phyloP scores from a whole-genome alignment of 441 rosid genomes.

The Gossypium aridum region DNA sequence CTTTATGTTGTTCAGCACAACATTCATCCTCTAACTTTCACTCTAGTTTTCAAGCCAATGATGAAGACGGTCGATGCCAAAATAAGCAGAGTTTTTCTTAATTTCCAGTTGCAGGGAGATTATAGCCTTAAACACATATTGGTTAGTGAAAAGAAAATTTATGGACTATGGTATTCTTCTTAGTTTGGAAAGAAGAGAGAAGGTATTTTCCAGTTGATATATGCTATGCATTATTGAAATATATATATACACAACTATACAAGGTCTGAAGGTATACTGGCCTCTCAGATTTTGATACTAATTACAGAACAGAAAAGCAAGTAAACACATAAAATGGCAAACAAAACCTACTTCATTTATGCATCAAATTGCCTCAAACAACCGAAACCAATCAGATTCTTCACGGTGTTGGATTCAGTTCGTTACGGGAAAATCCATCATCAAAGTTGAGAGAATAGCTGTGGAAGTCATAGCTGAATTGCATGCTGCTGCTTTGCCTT shows the following conservation, averaged over 20 bases:
- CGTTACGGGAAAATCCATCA: conserved; percentile 31
- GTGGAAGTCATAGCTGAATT: conserved; percentile 50
- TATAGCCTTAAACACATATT: too few species aligned
- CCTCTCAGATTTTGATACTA: neutral
- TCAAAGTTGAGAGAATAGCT: conserved; percentile 63
- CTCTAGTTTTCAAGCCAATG: conserved; percentile 43
- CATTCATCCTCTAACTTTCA: conserved; percentile 58
- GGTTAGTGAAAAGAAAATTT: too few species aligned
- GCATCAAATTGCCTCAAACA: conserved; percentile 1
- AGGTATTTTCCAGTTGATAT: neutral
- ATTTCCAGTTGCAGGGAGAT: conserved; percentile 22
- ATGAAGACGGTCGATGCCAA: conserved; percentile 17
- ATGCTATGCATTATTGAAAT: neutral
- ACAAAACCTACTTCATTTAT: neutral
- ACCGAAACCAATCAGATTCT: conserved; percentile 6
- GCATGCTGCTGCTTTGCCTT: conserved; percentile 27
- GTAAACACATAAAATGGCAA: neutral
- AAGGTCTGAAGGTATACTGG: neutral
- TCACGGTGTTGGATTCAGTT: neutral
- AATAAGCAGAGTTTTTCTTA: conserved; percentile 15
- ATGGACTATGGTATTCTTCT: too few species aligned
- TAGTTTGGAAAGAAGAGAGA: neutral
- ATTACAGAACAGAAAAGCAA: neutral
- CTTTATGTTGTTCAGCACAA: conserved; percentile 54
- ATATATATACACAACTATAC: neutral